A percentile compares a stretch with the other conserved stretches of the same genome.
phyloP scores from a whole-genome alignment of 768 basidiomycete species.

The Chalciporus piperatus region DNA sequence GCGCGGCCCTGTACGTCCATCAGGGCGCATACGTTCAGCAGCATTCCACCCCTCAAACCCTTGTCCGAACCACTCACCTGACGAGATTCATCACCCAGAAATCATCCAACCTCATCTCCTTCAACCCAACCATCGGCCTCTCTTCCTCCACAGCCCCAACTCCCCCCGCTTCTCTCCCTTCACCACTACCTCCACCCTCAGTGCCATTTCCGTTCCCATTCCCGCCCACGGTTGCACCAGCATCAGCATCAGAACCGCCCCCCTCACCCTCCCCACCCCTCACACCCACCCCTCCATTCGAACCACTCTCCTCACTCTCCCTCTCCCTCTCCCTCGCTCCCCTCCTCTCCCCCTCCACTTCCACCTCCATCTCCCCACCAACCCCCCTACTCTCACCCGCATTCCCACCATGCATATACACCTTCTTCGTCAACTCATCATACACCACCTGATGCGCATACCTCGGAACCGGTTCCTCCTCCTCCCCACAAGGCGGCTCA shows the following conservation, averaged over 20 bases:
- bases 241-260: not conserved
- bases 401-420: constrained; percentile 79
- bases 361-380: constrained; percentile 23
- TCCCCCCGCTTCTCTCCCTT: constrained; percentile 12
- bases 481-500: constrained; percentile 17
- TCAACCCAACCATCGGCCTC: constrained; percentile 3
- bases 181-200: constrained; percentile 1
- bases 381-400: constrained; percentile 40
- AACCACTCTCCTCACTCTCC: not conserved
- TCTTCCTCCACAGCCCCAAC: constrained; percentile 6
- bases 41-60: not conserved
- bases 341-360: not conserved
- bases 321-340: not conserved
- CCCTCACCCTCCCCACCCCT: too few species aligned
- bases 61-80: constrained; percentile 43
- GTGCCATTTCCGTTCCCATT: not conserved
- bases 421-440: constrained; percentile 49
- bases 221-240: not conserved
- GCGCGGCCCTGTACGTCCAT: constrained; percentile 50
- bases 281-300: too few species aligned
- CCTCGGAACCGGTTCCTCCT: constrained; percentile 50
- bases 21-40: not conserved
- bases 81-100: constrained; percentile 73
- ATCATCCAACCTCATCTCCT: constrained; percentile 62
- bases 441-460: constrained; percentile 83